Conservation (phyloP, 176 grass and related monocot genomes). For the Ensete glaucum region DNA sequence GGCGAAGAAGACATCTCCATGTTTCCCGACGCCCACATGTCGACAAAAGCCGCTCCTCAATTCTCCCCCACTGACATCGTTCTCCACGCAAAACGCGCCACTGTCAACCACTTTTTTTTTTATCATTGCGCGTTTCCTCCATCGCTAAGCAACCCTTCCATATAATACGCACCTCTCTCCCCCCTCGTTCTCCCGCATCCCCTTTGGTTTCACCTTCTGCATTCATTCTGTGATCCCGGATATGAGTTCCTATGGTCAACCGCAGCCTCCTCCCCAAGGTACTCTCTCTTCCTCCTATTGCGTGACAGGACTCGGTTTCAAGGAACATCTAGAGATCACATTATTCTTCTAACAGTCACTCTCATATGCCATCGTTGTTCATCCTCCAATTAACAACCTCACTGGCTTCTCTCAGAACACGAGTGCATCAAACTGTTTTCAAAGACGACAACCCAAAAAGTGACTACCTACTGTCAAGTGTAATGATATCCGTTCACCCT, state of each 20-base stretch:
- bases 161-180: not conserved
- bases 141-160: not conserved
- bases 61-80: not conserved
- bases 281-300: not conserved
- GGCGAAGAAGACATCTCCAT: too few relatives aligned
- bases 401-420: too few relatives aligned
- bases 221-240: not conserved
- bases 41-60: not conserved
- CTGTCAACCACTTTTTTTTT: not conserved
- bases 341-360: not conserved
- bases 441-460: too few relatives aligned
- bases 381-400: too few relatives aligned
- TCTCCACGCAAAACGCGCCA: not conserved
- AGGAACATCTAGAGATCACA: not conserved
- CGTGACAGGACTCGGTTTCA: too few relatives aligned
- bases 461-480: too few relatives aligned
- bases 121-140: not conserved
- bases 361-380: not conserved
- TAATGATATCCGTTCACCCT: too few relatives aligned
- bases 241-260: constrained; percentile 1
- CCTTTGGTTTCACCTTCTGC: not conserved
- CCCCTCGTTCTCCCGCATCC: not conserved
- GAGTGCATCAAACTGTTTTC: too few relatives aligned
- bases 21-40: not conserved
- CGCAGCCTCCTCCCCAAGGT: constrained; percentile 6